Percentiles rank a stretch among this genome's conserved stretches.
These are phyloP conservation scores for Salix koriyanagi DNA, from an alignment of 345 rosid species.

Conservation along the genomic window DNA sequence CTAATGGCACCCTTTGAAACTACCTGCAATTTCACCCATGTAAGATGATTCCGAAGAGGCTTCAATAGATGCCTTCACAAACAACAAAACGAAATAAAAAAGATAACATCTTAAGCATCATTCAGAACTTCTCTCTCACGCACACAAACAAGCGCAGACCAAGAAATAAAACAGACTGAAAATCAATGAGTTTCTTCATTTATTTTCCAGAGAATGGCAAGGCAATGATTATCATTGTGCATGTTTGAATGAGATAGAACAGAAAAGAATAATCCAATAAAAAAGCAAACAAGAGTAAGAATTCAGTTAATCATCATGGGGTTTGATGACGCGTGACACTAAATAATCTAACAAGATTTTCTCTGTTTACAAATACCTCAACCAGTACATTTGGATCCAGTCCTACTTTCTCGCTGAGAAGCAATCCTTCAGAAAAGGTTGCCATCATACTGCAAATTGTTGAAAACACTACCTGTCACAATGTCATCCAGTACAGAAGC, in stretches of 20 bases:
- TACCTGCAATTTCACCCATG: slow-evolving; percentile 45
- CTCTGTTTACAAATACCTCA: slow-evolving; percentile 46
- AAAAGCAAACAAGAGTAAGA: background rate
- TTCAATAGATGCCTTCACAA: no score
- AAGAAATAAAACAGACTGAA: no score
- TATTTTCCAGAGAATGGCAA: no score
- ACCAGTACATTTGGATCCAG: slow-evolving; percentile 72
- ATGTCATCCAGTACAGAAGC: slow-evolving; percentile 1
- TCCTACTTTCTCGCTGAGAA: slow-evolving; percentile 81
- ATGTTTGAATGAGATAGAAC: no score
- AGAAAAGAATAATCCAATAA: background rate
- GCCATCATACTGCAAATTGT: slow-evolving; percentile 82
- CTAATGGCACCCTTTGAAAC: slow-evolving; percentile 86
- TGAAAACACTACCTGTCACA: slow-evolving; percentile 7
- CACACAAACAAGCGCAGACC: no score
- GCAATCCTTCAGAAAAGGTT: slow-evolving; percentile 80
- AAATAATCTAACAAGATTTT: background rate
- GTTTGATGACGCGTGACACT: background rate
- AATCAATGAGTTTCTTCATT: no score
- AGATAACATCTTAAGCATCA: no score
- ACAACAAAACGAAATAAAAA: no score
- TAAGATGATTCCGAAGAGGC: background rate
- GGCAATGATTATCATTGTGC: no score
- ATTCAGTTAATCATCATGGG: background rate
- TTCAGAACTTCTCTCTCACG: no score